Percentiles rank a stretch among this genome's conserved stretches.
These are phyloP conservation scores for Corylus avellana DNA, from an alignment of 306 rosid species.

Conservation along the genomic window DNA sequence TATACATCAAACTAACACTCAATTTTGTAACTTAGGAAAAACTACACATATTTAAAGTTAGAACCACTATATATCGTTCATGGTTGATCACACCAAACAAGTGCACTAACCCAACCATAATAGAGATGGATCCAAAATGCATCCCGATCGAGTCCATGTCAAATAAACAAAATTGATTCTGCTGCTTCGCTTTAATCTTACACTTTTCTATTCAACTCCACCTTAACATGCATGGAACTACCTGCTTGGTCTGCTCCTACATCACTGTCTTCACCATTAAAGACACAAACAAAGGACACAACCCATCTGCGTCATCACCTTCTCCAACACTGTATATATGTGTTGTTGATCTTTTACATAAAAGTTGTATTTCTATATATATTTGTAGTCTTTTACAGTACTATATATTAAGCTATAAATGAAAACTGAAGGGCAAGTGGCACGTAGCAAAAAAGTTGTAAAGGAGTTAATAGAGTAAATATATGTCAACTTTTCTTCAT, in stretches of 20 bases:
- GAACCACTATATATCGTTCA: no score
- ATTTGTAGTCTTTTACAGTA: conserved; percentile 22
- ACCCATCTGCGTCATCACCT: conserved; percentile 23
- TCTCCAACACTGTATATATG: neutral
- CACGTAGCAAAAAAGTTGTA: no score
- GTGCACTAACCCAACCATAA: neutral
- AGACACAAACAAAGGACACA: neutral
- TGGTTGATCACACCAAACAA: neutral
- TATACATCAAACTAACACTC: no score
- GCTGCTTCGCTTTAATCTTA: conserved; percentile 1
- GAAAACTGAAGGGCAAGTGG: no score
- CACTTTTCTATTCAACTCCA: neutral
- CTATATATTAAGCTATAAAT: no score
- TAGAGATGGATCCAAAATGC: neutral
- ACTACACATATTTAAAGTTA: no score
- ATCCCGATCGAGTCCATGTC: neutral
- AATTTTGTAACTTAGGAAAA: no score
- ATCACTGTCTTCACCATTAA: neutral
- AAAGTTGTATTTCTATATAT: no score
- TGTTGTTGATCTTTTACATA: no score
- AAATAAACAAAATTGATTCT: neutral
- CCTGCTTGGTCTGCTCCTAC: neutral
- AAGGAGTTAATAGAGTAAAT: no score
- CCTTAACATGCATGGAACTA: neutral
- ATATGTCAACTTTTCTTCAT: no score